A percentile compares a stretch with the other conserved stretches of the same genome.
Evolutionary conservation across 345 rosid genomes (phyloP).

Genomic region (Populus tremula): DNA sequence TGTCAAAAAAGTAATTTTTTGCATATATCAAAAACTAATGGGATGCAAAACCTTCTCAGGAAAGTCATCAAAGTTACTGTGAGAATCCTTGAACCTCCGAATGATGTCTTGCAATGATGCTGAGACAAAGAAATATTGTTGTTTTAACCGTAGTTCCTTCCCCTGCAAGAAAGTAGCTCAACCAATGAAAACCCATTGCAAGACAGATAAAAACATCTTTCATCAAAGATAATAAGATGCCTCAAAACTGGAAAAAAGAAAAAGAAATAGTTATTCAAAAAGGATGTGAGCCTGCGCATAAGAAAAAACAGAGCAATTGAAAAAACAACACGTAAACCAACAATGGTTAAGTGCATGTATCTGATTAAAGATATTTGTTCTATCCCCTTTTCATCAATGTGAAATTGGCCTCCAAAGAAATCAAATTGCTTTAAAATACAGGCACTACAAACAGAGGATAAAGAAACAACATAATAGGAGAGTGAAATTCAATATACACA

Average conservation of each 20-base stretch:
- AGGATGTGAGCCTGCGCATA: background rate
- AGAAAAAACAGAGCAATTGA: no score
- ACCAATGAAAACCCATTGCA: conserved; percentile 1
- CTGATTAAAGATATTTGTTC: background rate
- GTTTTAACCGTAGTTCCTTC: conserved; percentile 49
- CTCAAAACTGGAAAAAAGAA: background rate
- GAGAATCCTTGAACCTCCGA: conserved; percentile 47
- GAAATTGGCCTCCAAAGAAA: background rate
- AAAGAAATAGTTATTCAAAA: background rate
- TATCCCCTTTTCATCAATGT: background rate
- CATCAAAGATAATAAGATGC: background rate
- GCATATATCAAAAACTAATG: background rate
- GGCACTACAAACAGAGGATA: background rate
- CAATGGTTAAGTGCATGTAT: no score
- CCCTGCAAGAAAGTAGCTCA: conserved; percentile 35
- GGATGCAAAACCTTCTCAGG: conserved; percentile 35
- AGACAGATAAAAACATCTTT: background rate
- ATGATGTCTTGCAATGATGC: conserved; percentile 51
- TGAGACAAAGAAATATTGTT: conserved; percentile 48
- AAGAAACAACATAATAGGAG: background rate
- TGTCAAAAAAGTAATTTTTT: no score
- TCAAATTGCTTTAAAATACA: background rate
- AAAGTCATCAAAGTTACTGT: conserved; percentile 38
- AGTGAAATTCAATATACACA: conserved; percentile 2
- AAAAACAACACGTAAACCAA: background rate